These are phyloP conservation scores for Chalciporus sp. DNA, from an alignment of 1,284 basidiomycete genomes.

Conservation along the genomic window DNA sequence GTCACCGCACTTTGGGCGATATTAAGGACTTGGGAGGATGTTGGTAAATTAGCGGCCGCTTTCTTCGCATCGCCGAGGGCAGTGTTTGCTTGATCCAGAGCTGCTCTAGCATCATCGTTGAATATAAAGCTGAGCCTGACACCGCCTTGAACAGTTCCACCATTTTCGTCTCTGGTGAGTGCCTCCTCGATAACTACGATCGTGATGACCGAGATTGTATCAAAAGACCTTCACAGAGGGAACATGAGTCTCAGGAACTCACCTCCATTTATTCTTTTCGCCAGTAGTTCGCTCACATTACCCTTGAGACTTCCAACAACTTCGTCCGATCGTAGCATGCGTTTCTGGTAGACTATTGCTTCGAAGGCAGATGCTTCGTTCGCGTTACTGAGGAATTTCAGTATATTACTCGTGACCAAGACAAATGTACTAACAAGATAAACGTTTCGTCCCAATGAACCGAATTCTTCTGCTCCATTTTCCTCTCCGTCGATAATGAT, in stretches of 20 bases:
- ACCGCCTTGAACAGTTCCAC: neutral
- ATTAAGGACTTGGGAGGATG: neutral
- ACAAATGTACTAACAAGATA: constrained; percentile 22
- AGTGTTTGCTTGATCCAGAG: constrained; percentile 16
- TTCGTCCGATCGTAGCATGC: neutral
- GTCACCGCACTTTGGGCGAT: neutral
- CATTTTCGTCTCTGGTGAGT: constrained; percentile 4
- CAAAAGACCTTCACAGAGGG: neutral
- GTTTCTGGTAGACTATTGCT: constrained; percentile 14
- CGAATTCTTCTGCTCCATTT: constrained; percentile 10
- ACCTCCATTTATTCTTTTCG: constrained; percentile 22
- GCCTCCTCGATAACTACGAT: constrained; percentile 19
- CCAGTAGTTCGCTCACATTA: constrained; percentile 13
- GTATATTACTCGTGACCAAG: neutral
- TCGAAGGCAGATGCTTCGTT: constrained; percentile 11
- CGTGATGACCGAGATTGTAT: no score
- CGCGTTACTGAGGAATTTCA: constrained; percentile 18
- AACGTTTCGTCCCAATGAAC: constrained; percentile 17
- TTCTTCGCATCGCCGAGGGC: constrained; percentile 10
- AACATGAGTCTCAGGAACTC: neutral
- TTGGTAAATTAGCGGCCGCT: neutral
- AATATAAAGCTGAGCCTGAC: neutral
- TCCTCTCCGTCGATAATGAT: constrained; percentile 9
- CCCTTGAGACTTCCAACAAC: constrained; percentile 14
- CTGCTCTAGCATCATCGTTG: neutral